Conservation (phyloP, 208 protist species). For the Crithidia bombi region DNA sequence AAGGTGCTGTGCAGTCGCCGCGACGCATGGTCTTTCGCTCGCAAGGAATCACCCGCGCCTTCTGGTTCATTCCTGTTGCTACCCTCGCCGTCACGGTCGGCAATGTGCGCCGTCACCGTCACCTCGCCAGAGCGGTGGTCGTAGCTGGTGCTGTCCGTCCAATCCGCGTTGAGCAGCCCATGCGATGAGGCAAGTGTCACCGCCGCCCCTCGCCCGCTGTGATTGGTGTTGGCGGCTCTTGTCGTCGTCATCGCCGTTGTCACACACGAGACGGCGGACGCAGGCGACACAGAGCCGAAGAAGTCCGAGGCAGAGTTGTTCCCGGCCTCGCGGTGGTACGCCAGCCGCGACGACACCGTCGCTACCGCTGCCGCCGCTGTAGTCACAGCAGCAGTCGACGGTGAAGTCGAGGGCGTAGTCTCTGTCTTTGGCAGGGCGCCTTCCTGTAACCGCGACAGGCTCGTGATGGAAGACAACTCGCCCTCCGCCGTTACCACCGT, state of each 20-base stretch:
- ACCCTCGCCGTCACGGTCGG: slow-evolving; percentile 12
- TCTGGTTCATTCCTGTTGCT: background rate
- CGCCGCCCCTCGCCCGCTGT: background rate
- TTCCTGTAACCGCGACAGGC: background rate
- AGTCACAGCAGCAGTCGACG: background rate
- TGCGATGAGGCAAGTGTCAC: slow-evolving; percentile 4
- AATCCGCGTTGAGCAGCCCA: background rate
- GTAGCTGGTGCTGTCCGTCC: background rate
- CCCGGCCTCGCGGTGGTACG: background rate
- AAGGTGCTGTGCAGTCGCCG: background rate
- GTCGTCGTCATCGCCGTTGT: background rate
- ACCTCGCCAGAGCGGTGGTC: slow-evolving; percentile 9
- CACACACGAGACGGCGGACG: background rate
- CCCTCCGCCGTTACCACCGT: slow-evolving; percentile 13
- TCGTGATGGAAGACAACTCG: slow-evolving; percentile 11
- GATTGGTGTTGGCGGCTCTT: background rate
- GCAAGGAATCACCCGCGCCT: background rate
- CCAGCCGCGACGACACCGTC: background rate
- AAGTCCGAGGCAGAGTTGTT: background rate
- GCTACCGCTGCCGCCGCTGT: background rate
- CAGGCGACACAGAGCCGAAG: background rate
- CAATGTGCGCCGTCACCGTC: background rate
- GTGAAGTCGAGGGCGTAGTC: background rate
- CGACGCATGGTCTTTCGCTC: background rate
- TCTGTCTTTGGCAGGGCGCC: background rate